Evolutionary conservation across 495 filamentous ascomycete species (phyloP), one percentile per base, ranked within the genome.

Genomic region (Neurospora cerealis): DNA sequence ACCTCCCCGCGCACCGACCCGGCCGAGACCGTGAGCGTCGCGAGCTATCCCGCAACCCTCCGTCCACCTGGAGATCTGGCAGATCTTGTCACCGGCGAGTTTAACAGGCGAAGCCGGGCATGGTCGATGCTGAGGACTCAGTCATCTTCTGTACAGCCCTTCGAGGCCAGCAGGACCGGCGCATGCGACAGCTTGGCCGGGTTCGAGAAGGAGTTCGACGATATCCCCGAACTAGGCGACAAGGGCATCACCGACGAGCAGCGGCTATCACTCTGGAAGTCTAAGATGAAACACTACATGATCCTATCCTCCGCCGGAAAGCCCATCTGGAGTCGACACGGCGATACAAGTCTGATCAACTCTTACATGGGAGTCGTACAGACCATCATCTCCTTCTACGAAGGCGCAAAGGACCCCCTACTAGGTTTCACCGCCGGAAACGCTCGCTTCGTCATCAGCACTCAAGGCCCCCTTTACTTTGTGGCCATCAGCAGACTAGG

Each of bases 301-400:
- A 97, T 99, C 77, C 85, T 99, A 0, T 98, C 96, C 3, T 93
- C 93, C 13, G 96, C 96, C 39, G 96, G 96, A n/a, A 99, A 99
- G 79, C 96, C 96, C 5, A 95, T 99, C 44, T 99, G 94, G 82
- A 97, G 93, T 73, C 87, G 96, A 72, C 94, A 99, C 80, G 96
- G 96, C 34, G 93, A 97, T 74, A 88, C 96, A 74, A 89, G 91
- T 24, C 83, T 98, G 42, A 91, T 98, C 76, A 97, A 94, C 69
- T 90, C 91, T 42, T 97, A 95, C 78, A 94, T 97, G 83, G 96
- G 96, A n/a, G 90, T 98, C 19, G 91, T 97, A 9, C 96, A 98
- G 76, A 98, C 96, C 70, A 95, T 98, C 78, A 96, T 99, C 71
- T 97, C 96, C 5, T 98, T 97, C 83, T 98, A 96, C 78, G 90